These are phyloP conservation scores for Emergomyces orientalis DNA, from an alignment of 2,329 filamentous ascomycete species.

Conservation along the genomic window DNA sequence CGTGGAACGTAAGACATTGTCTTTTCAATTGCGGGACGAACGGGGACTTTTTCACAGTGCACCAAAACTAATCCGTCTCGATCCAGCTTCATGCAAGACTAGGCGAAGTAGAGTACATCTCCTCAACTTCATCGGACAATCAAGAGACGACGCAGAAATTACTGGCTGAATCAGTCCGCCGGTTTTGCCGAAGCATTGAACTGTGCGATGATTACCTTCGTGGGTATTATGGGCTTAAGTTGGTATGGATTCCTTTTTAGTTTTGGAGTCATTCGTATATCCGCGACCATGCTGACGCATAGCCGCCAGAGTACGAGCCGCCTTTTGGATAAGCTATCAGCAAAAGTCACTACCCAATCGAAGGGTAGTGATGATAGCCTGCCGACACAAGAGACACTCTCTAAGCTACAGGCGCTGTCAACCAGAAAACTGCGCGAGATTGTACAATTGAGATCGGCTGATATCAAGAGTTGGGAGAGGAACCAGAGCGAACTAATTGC, in stretches of 20 bases:
- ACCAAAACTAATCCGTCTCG: slow-evolving; percentile 2
- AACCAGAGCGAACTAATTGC: slow-evolving; percentile 34
- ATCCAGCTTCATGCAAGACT: slow-evolving; percentile 71
- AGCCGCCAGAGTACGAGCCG: slow-evolving; percentile 13
- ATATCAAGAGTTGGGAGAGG: slow-evolving; percentile 24
- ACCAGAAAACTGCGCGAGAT: slow-evolving; percentile 30
- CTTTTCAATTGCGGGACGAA: not conserved
- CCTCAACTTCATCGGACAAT: slow-evolving; percentile 32
- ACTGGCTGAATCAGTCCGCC: slow-evolving; percentile 64
- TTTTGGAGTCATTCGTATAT: not conserved
- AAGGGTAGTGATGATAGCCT: slow-evolving; percentile 12
- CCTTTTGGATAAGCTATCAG: slow-evolving; percentile 9
- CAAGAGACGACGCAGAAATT: slow-evolving; percentile 37
- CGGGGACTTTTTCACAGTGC: not conserved
- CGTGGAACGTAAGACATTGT: slow-evolving; percentile 69
- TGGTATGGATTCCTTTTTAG: slow-evolving; percentile 49
- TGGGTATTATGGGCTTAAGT: slow-evolving; percentile 83
- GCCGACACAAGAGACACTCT: slow-evolving; percentile 21
- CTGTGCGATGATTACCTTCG: slow-evolving; percentile 87
- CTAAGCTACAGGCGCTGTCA: slow-evolving; percentile 30
- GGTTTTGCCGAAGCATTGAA: slow-evolving; percentile 85
- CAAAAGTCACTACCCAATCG: slow-evolving; percentile 7
- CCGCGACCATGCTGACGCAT: slow-evolving; percentile 1
- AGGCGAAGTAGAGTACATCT: slow-evolving; percentile 73
- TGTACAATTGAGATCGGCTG: slow-evolving; percentile 26